Evolutionary conservation across 2,329 filamentous ascomycete genomes (phyloP).

Genomic region (Laburnicola sp.): DNA sequence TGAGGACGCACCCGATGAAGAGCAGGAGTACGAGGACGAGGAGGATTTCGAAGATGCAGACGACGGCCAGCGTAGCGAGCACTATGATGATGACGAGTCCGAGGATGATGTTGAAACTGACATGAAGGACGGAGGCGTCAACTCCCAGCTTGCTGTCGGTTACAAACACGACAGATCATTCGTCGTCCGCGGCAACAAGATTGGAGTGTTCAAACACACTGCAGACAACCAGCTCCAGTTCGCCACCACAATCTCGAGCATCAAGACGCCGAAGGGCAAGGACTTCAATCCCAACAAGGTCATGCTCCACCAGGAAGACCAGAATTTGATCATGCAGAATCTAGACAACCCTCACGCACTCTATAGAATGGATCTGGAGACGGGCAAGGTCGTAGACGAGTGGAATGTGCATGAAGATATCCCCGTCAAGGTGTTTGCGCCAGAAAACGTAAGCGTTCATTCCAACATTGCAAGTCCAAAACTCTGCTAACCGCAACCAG

Average conservation of each 20-base stretch:
- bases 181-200: conserved; percentile 95
- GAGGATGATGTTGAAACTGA: conserved; percentile 71
- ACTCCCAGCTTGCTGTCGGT: conserved; percentile 91
- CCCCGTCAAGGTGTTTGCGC: conserved; percentile 85
- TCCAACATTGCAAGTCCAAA: neutral
- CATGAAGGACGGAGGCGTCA: conserved; percentile 78
- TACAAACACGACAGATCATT: conserved; percentile 98
- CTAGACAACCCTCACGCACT: conserved; percentile 81
- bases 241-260: conserved; percentile 94
- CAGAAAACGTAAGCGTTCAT: conserved; percentile 68
- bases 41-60: conserved; percentile 65
- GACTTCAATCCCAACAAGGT: conserved; percentile 94
- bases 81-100: conserved; percentile 76
- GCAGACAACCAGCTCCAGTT: conserved; percentile 91
- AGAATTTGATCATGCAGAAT: conserved; percentile 87
- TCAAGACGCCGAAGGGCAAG: conserved; percentile 78
- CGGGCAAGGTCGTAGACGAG: conserved; percentile 96
- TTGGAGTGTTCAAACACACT: conserved; percentile 98
- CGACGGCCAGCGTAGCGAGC: conserved; percentile 69
- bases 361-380: conserved; percentile 96
- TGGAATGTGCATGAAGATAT: conserved; percentile 99
- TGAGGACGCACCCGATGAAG: conserved; percentile 72
- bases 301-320: conserved; percentile 90
- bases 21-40: conserved; percentile 61
- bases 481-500: conserved; percentile 45